Percentiles rank a stretch among this genome's conserved stretches.
These are phyloP conservation scores for Croton laevigatus DNA, from an alignment of 441 rosid genomes.

Conservation along the genomic window DNA sequence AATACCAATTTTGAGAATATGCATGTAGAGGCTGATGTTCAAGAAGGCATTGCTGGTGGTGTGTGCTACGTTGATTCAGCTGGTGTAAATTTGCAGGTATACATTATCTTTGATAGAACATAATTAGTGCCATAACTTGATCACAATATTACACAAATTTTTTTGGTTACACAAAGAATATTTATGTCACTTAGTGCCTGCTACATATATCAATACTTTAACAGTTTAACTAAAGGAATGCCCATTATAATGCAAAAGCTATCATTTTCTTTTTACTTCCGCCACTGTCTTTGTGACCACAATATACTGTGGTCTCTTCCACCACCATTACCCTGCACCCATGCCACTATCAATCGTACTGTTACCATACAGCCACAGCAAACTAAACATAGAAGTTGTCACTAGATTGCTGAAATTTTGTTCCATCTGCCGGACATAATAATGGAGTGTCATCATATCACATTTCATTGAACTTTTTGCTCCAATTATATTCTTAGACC, in stretches of 20 bases:
- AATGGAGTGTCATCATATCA: neutral
- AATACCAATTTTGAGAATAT: slow-evolving; percentile 60
- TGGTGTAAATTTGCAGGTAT: slow-evolving; percentile 87
- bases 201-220: neutral
- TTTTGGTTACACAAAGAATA: neutral
- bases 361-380: neutral
- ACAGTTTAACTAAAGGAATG: neutral
- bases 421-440: neutral
- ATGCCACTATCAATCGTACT: neutral
- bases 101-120: neutral
- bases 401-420: neutral
- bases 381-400: neutral
- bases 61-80: slow-evolving; percentile 72
- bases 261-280: neutral
- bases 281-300: neutral
- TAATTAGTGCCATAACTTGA: neutral
- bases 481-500: neutral
- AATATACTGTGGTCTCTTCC: neutral
- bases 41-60: slow-evolving; percentile 78
- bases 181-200: neutral
- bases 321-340: neutral
- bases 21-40: slow-evolving; percentile 54
- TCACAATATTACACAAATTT: neutral
- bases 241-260: neutral
- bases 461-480: neutral